phyloP scores from a whole-genome alignment of 306 rosid genomes.

The Prunus persica region Prunus_persica_NCBIv2 NC_034009.1:35593001-35593500 shows the following conservation, averaged over 20 bases:
- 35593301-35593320: neutral
- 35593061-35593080: conserved; percentile 9
- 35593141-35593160: too few relatives aligned
- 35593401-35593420: too few relatives aligned
- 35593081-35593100: neutral
- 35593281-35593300: neutral
- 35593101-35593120: neutral
- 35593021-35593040: neutral
- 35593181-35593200: too few relatives aligned
- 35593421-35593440: too few relatives aligned
- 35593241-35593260: neutral
- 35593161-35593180: too few relatives aligned
- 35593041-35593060: neutral
- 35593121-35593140: too few relatives aligned
- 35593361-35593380: neutral
- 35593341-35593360: neutral
- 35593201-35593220: too few relatives aligned
- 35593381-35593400: too few relatives aligned
- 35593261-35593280: neutral
- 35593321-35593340: neutral
- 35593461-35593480: too few relatives aligned
- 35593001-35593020: conserved; percentile 9
- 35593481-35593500: too few relatives aligned
- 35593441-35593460: too few relatives aligned
- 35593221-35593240: neutral